Percentiles rank a stretch among this genome's conserved stretches.
Evolutionary conservation across 2,329 filamentous ascomycete genomes (phyloP).

Genomic region (Colletotrichum eleusines): DNA sequence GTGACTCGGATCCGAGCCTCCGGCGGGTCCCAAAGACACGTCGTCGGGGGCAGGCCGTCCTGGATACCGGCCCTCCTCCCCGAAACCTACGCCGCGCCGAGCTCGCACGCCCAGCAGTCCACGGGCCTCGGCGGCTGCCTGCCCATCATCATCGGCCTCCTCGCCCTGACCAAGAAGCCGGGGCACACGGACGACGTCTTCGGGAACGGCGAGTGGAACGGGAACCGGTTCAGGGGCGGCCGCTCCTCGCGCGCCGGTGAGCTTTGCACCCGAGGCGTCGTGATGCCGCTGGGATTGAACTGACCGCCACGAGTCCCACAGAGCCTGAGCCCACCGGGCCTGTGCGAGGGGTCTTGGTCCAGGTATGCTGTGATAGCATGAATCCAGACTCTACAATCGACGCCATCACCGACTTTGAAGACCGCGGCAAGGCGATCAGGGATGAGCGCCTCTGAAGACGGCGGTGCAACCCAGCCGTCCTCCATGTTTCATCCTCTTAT

Average conservation of each 20-base stretch:
- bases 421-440: constrained; percentile 22
- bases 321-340: constrained; percentile 45
- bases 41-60: constrained; percentile 49
- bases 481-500: neutral
- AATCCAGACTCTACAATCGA: constrained; percentile 48
- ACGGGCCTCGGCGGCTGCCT: constrained; percentile 54
- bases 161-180: constrained; percentile 48
- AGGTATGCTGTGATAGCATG: constrained; percentile 49
- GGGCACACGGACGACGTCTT: constrained; percentile 28
- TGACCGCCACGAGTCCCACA: neutral
- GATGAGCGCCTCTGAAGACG: neutral
- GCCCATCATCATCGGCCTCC: constrained; percentile 54
- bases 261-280: neutral
- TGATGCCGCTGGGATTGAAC: neutral
- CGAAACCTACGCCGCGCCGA: constrained; percentile 46
- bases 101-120: constrained; percentile 42
- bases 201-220: constrained; percentile 34
- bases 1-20: constrained; percentile 49
- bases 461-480: neutral
- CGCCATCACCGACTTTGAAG: constrained; percentile 47
- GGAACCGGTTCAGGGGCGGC: constrained; percentile 1
- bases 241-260: constrained; percentile 17
- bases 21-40: constrained; percentile 42
- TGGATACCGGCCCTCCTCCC: constrained; percentile 57
- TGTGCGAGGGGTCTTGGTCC: constrained; percentile 51